Evolutionary conservation across 495 filamentous ascomycete genomes (phyloP).

Genomic region (Glonium stellatum): DNA sequence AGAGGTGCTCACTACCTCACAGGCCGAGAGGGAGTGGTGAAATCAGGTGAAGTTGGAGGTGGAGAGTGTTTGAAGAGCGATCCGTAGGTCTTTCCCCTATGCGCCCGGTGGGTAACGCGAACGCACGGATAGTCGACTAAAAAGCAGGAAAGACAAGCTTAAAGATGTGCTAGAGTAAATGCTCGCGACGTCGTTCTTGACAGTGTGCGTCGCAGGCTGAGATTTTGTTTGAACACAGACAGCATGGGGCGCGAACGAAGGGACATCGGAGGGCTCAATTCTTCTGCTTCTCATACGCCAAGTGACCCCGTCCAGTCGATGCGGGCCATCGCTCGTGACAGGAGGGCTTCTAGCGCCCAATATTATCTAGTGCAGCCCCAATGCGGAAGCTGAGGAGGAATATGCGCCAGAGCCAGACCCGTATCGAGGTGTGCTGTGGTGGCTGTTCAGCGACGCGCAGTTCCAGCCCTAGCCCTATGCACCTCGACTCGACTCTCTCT

Average conservation of each 20-base stretch:
- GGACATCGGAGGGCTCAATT: neutral
- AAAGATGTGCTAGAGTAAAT: neutral
- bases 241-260: neutral
- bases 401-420: neutral
- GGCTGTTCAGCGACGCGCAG: neutral
- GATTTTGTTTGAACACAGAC: neutral
- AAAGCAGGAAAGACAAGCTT: neutral
- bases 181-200: neutral
- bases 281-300: neutral
- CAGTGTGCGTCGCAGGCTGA: neutral
- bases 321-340: neutral
- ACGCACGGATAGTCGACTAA: neutral
- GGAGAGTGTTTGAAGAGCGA: neutral
- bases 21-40: neutral
- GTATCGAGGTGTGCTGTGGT: neutral
- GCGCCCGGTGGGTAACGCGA: neutral
- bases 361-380: neutral
- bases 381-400: neutral
- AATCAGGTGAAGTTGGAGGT: neutral
- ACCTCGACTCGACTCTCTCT: neutral
- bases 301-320: neutral
- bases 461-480: neutral
- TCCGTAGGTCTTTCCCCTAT: neutral
- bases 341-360: neutral
- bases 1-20: neutral